A percentile compares a stretch with the other conserved stretches of the same genome.
phyloP scores from a whole-genome alignment of 495 filamentous ascomycete species.

The Xylaria curta region DNA sequence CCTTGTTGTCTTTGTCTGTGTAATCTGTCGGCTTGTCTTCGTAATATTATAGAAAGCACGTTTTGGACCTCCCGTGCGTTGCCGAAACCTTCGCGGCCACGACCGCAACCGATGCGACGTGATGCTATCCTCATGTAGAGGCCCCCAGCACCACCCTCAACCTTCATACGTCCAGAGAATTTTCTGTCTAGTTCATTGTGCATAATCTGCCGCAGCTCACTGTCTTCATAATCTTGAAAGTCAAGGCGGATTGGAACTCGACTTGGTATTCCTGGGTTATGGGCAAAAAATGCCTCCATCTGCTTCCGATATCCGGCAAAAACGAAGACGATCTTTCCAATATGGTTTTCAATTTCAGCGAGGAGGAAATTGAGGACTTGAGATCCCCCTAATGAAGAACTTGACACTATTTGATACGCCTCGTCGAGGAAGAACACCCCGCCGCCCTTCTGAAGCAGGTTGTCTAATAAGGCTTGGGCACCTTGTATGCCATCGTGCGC shows the following conservation, averaged over 20 bases:
- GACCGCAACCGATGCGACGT: constrained; percentile 64
- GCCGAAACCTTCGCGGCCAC: constrained; percentile 72
- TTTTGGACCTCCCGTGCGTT: constrained; percentile 77
- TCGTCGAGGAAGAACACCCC: constrained; percentile 81
- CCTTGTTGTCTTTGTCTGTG: constrained; percentile 40
- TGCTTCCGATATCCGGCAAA: constrained; percentile 77
- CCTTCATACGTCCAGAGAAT: constrained; percentile 60
- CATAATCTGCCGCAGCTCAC: constrained; percentile 68
- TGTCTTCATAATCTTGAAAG: constrained; percentile 74
- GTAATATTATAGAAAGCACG: constrained; percentile 55
- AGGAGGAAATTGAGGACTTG: constrained; percentile 77
- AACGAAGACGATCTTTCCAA: constrained; percentile 77
- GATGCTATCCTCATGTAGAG: constrained; percentile 71
- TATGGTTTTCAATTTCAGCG: constrained; percentile 75
- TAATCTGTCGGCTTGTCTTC: constrained; percentile 66
- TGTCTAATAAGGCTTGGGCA: constrained; percentile 65
- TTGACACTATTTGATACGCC: constrained; percentile 75
- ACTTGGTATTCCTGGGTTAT: constrained; percentile 77
- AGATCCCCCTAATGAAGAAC: constrained; percentile 51
- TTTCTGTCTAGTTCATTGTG: constrained; percentile 59
- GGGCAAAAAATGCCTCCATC: constrained; percentile 82
- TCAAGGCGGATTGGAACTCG: constrained; percentile 70
- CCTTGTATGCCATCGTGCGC: constrained; percentile 66
- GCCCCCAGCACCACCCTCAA: constrained; percentile 65
- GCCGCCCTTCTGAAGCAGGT: constrained; percentile 62